Evolutionary conservation across 1,139 yeast species (phyloP), one percentile per base, ranked within the genome.

Genomic region (Blastobotrys malaysiensis): DNA sequence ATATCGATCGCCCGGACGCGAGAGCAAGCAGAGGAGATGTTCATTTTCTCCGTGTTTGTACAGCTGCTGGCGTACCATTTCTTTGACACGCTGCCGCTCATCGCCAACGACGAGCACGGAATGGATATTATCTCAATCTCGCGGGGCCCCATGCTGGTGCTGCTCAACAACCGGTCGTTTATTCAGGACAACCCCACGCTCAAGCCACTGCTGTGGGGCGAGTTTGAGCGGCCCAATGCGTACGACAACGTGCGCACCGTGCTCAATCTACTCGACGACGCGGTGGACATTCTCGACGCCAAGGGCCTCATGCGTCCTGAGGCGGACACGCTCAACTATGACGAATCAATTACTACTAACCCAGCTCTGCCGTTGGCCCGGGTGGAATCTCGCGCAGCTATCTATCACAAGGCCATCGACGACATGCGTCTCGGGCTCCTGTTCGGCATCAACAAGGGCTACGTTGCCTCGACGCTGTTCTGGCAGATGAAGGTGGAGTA

Each of bases 51-150:
- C n/a, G 54, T 59, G 31, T 60, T 62, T 44, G 52, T 62, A 21
- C 60, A 61, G 64, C 57, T 59, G 54, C 48, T 61, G 50, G 60
- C 63, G 1, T 61, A 59, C 52, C 56, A 61, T 1, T 60, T 62
- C 49, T 60, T 56, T 19, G 60, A 59, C 31, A 43, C 51, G 18
- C 45, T 62, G 18, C 64, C 64, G 18, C 22, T 60, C 16, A 44
- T 59, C 1, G 52, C 60, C 2, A 31, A 52, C 39, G 39, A 43
- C 31, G 50, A 39, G 20, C 55, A 52, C 39, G 55, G 53, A 21
- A 53, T 60, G 39, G 65, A 62, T 48, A 50, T 62, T 24, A 48
- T 62, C 19, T 54, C 59, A 6, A 48, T 62, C 9, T 51, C 59
- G n/a, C 48, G 62, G 7, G 63, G 65, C 2, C 65, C 65, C 19